Evolutionary conservation across 1,139 yeast species (phyloP).

Genomic region (Saccharomycopsis hybrid): DNA sequence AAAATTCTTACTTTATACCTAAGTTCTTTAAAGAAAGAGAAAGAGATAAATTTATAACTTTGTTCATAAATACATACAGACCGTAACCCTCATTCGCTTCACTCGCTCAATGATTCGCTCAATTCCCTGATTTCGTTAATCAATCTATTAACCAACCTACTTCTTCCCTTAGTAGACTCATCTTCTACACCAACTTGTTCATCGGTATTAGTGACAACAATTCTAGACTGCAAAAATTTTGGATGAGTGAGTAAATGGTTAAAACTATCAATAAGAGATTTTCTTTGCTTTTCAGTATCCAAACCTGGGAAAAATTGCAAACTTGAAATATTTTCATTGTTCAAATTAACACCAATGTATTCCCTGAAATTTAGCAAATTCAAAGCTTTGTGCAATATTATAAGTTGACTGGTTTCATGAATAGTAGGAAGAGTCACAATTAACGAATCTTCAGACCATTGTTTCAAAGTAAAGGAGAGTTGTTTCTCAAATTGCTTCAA

Average conservation of each 20-base stretch:
- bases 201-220: slow-evolving; percentile 56
- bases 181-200: slow-evolving; percentile 54
- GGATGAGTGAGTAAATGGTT: slow-evolving; percentile 79
- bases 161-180: slow-evolving; percentile 26
- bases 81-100: too few relatives aligned
- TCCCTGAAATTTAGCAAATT: slow-evolving; percentile 42
- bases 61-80: too few relatives aligned
- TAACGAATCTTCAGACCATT: slow-evolving; percentile 65
- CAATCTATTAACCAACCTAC: slow-evolving; percentile 41
- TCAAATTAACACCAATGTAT: slow-evolving; percentile 28
- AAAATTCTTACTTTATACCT: too few relatives aligned
- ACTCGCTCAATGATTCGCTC: slow-evolving; percentile 37
- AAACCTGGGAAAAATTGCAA: slow-evolving; percentile 48
- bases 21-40: too few relatives aligned
- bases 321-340: slow-evolving; percentile 20
- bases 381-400: slow-evolving; percentile 57
- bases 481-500: slow-evolving; percentile 61
- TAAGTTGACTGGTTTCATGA: slow-evolving; percentile 76
- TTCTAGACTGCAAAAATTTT: slow-evolving; percentile 66
- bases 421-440: slow-evolving; percentile 59
- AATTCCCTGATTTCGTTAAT: slow-evolving; percentile 51
- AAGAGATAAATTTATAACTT: too few relatives aligned
- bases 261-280: slow-evolving; percentile 50
- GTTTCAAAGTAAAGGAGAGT: slow-evolving; percentile 49
- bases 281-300: slow-evolving; percentile 50